Conservation (phyloP, 2,329 filamentous ascomycete genomes). For the Talaromyces amestolkiae region DNA sequence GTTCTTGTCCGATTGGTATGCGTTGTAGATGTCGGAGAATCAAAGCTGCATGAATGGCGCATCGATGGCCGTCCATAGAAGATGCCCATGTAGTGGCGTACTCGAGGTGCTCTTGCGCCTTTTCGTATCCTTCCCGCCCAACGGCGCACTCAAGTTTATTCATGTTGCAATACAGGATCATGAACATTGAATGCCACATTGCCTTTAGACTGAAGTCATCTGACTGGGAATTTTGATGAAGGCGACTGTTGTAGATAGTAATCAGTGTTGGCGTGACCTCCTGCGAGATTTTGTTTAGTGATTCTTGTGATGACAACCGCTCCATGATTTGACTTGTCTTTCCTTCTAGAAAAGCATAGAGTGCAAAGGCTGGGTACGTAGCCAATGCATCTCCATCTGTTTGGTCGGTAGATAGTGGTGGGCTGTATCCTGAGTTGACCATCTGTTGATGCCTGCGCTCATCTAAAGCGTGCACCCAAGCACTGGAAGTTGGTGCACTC, state of each 20-base stretch:
- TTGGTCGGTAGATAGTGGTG: background rate
- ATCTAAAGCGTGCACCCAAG: slow-evolving; percentile 2
- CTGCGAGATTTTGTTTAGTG: background rate
- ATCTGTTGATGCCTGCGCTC: background rate
- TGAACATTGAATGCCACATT: slow-evolving; percentile 32
- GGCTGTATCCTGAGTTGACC: background rate
- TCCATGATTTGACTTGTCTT: slow-evolving; percentile 6
- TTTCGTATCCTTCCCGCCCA: slow-evolving; percentile 27
- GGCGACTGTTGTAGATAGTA: slow-evolving; percentile 7
- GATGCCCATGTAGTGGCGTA: slow-evolving; percentile 25
- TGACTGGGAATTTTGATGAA: slow-evolving; percentile 21
- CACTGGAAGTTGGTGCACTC: slow-evolving; percentile 4
- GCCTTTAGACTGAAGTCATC: slow-evolving; percentile 29
- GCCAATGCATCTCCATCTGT: background rate
- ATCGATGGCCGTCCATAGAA: slow-evolving; percentile 25
- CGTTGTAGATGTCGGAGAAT: slow-evolving; percentile 26
- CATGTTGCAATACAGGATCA: slow-evolving; percentile 29
- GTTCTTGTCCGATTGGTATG: slow-evolving; percentile 24
- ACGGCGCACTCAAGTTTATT: slow-evolving; percentile 29
- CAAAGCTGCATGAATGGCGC: slow-evolving; percentile 25
- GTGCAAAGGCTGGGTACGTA: background rate
- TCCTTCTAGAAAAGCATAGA: slow-evolving; percentile 2
- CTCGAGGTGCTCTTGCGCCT: slow-evolving; percentile 20
- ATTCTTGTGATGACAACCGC: background rate
- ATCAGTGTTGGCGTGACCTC: background rate